Conservation (phyloP, 257 asterid species). For the Rubia yunnanensis region DNA sequence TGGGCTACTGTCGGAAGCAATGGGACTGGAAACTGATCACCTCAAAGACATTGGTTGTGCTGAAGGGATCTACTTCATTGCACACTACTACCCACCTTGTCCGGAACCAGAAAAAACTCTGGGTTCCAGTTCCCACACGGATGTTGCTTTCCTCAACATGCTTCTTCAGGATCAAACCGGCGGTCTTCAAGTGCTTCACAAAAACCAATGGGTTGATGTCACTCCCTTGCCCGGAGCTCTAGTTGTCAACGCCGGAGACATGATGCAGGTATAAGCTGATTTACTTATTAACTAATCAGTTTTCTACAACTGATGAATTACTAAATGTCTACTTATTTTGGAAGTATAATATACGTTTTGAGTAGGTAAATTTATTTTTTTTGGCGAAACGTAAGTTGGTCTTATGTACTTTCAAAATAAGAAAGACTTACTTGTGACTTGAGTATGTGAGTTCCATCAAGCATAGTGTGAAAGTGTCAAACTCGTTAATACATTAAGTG, state of each 20-base stretch:
- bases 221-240: conserved; percentile 34
- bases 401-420: too few relatives aligned
- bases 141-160: conserved; percentile 31
- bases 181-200: conserved; percentile 43
- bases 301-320: too few relatives aligned
- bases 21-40: conserved; percentile 25
- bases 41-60: conserved; percentile 34
- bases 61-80: conserved; percentile 15
- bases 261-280: conserved; percentile 22
- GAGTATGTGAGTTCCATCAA: too few relatives aligned
- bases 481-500: too few relatives aligned
- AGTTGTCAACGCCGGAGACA: conserved; percentile 38
- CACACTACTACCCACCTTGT: conserved; percentile 46
- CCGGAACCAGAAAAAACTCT: conserved; percentile 44
- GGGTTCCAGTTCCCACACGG: conserved; percentile 25
- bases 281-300: too few relatives aligned
- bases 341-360: too few relatives aligned
- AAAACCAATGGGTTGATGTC: conserved; percentile 38
- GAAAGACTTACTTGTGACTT: too few relatives aligned
- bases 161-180: conserved; percentile 37
- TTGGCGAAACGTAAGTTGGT: too few relatives aligned
- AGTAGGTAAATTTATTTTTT: too few relatives aligned
- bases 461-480: too few relatives aligned
- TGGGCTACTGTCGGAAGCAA: conserved; percentile 31
- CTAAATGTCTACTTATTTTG: too few relatives aligned